A percentile compares a stretch with the other conserved stretches of the same genome.
Evolutionary conservation across 2,329 filamentous ascomycete genomes (phyloP).

Genomic region (Aspergillus versicolor): DNA sequence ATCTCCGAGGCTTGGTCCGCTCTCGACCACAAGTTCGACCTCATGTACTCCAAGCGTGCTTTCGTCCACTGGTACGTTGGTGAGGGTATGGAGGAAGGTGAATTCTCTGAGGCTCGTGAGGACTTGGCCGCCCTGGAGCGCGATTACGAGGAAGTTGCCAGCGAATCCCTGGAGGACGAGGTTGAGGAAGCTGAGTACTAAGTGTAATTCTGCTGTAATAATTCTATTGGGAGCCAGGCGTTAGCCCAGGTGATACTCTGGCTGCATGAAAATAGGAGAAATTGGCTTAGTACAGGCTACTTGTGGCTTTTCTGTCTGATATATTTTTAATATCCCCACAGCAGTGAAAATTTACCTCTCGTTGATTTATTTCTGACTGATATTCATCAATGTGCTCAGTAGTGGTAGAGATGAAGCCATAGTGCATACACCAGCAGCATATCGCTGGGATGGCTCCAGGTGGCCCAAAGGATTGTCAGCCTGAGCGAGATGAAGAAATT

Average conservation of each 20-base stretch:
- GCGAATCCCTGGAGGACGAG: slow-evolving; percentile 84
- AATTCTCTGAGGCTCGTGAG: slow-evolving; percentile 98
- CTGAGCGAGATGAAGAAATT: background rate
- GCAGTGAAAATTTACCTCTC: slow-evolving; percentile 39
- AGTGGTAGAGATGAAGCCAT: background rate
- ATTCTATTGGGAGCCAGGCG: slow-evolving; percentile 24
- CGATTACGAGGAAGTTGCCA: slow-evolving; percentile 98
- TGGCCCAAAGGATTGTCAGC: background rate
- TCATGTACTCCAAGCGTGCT: slow-evolving; percentile 99
- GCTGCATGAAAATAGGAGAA: slow-evolving; percentile 38
- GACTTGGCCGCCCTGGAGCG: slow-evolving; percentile 96
- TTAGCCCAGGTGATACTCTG: slow-evolving; percentile 23
- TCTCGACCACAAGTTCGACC: slow-evolving; percentile 96
- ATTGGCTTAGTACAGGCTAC: slow-evolving; percentile 37
- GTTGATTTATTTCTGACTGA: slow-evolving; percentile 21
- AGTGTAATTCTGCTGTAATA: slow-evolving; percentile 20
- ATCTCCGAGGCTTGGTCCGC: slow-evolving; percentile 98
- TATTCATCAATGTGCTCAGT: background rate
- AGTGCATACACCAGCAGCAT: background rate
- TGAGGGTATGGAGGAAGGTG: slow-evolving; percentile 99
- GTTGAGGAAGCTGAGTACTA: slow-evolving; percentile 94
- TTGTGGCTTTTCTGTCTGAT: slow-evolving; percentile 35
- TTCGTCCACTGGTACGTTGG: slow-evolving; percentile 99
- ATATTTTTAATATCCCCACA: slow-evolving; percentile 43
- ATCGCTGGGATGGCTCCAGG: background rate